Evolutionary conservation across 306 rosid species (phyloP), one percentile per base, ranked within the genome.

Genomic region (Senna tora): DNA sequence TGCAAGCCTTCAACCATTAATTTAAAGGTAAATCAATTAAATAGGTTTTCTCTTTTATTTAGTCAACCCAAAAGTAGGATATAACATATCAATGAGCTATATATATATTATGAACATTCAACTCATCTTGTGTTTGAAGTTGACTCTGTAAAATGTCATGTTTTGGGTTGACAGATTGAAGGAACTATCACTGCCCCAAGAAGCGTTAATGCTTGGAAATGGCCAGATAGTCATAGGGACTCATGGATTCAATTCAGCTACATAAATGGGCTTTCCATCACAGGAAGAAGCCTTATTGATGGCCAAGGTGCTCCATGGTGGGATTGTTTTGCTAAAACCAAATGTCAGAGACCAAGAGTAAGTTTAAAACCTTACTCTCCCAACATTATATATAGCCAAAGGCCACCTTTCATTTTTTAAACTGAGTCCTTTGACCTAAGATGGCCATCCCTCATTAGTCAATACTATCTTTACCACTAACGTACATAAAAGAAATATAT

Each of bases 261-360:
- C 3, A 54, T 85, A 71, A 19, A 19, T n/a, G 85, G 79, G 0
- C 86, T 87, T 60, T 14, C 55, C 6, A 9, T 88, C 21, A 4
- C 65, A 9, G 88, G 93, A 25, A 75, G 72, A 12, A 88, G 90
- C n/a, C 5, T 6, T 9, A 42, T 85, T 50, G 75, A 88, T 75
- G 90, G 84, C 33, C 84, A 83, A 61, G 90, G 93, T 68, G 73
- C 76, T 51, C 13, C 72, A 9, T 88, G 90, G 93, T 88, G 93
- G 90, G 45, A 42, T 6, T 20, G 42, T 19, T 34, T 22, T 10
- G 0, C n/a, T 8, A 2, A 21, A 0, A 20, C 50, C 17, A 28
- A 16, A 2, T 7, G 38, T 34, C 2, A 30, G 1, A 71, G 65
- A 30, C 89, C 87, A 17, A 32, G 57, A 8, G 84, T 83, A 52